Conservation (phyloP, 2,329 filamentous ascomycete genomes). For the Aspergillus terreus region DNA sequence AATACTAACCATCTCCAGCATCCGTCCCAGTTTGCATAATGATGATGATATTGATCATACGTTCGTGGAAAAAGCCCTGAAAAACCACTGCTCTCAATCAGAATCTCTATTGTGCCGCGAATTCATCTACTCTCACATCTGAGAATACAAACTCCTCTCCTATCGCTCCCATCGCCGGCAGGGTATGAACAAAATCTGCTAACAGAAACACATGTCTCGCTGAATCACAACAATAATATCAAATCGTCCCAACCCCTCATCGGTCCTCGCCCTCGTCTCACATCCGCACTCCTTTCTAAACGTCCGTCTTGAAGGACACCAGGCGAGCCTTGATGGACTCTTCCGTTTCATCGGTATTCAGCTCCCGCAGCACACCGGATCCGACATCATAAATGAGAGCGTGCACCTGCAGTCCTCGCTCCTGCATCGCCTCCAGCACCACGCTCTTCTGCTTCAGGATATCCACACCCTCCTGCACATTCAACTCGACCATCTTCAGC, state of each 20-base stretch:
- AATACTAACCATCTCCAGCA: no score
- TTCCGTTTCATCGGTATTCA: slow-evolving; percentile 45
- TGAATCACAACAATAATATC: neutral
- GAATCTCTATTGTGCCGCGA: no score
- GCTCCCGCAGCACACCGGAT: slow-evolving; percentile 51
- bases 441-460: slow-evolving; percentile 65
- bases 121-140: no score
- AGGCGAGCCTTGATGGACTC: slow-evolving; percentile 36
- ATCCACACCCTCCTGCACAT: slow-evolving; percentile 66
- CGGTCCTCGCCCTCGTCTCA: no score
- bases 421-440: slow-evolving; percentile 66
- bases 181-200: no score
- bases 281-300: no score
- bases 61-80: no score
- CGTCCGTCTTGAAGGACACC: slow-evolving; percentile 37
- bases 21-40: no score
- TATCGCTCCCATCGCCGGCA: no score
- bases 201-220: neutral
- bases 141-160: no score
- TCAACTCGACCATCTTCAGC: slow-evolving; percentile 68
- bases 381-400: slow-evolving; percentile 71
- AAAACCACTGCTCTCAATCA: no score
- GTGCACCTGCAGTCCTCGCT: slow-evolving; percentile 70
- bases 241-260: neutral
- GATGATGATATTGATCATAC: no score